A percentile compares a stretch with the other conserved stretches of the same genome.
Conservation (phyloP, 495 filamentous ascomycete genomes). For the Aspergillus taichungensis region DNA sequence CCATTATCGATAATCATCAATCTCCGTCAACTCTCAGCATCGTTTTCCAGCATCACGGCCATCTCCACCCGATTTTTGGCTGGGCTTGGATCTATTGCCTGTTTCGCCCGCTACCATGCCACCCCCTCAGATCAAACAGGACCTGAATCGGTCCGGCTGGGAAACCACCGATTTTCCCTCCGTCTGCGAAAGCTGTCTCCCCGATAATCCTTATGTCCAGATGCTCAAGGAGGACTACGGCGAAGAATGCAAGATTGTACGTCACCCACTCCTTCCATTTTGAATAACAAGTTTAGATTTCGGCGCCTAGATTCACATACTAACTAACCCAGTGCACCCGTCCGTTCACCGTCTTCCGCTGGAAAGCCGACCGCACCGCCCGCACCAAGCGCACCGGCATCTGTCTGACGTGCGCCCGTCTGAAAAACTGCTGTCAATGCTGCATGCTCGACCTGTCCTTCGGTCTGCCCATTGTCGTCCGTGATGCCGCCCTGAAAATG, state of each 20-base stretch:
- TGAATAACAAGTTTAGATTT: neutral
- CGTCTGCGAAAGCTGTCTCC: slow-evolving; percentile 71
- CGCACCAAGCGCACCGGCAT: slow-evolving; percentile 83
- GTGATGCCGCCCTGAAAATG: slow-evolving; percentile 97
- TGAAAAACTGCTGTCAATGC: slow-evolving; percentile 97
- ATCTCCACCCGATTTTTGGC: neutral
- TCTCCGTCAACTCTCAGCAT: neutral
- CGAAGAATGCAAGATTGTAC: slow-evolving; percentile 52
- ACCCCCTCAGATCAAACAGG: slow-evolving; percentile 81
- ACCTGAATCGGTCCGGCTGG: slow-evolving; percentile 93
- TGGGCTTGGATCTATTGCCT: neutral
- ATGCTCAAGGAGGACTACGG: slow-evolving; percentile 97
- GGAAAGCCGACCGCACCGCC: slow-evolving; percentile 83
- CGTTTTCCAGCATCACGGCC: neutral
- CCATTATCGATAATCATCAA: slow-evolving; percentile 19
- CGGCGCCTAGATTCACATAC: neutral
- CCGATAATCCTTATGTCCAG: slow-evolving; percentile 95
- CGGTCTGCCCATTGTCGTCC: slow-evolving; percentile 83
- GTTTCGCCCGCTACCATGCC: slow-evolving; percentile 20
- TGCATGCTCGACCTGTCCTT: slow-evolving; percentile 98
- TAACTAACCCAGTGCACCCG: slow-evolving; percentile 59
- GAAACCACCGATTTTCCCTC: slow-evolving; percentile 75
- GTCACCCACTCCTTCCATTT: slow-evolving; percentile 7
- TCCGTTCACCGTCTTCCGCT: slow-evolving; percentile 91
- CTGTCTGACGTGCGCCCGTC: slow-evolving; percentile 87